Conservation (phyloP, 257 asterid genomes). For the Coffea eugenioides region DNA sequence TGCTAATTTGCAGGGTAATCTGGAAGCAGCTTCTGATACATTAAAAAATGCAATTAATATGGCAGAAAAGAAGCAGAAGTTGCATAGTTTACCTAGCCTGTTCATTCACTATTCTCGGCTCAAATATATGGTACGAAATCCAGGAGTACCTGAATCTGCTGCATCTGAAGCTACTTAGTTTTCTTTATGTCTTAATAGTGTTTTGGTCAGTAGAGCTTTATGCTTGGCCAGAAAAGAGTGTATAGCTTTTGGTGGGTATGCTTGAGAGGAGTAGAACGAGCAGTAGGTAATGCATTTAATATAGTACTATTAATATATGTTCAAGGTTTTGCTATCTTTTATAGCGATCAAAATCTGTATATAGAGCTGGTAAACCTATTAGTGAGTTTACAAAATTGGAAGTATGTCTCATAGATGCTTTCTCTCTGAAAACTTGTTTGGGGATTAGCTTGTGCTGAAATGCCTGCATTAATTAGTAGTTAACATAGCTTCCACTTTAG, state of each 20-base stretch:
- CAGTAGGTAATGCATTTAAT: not conserved
- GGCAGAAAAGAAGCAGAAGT: slow-evolving; percentile 53
- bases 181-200: not conserved
- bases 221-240: slow-evolving; percentile 1
- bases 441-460: not conserved
- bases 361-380: not conserved
- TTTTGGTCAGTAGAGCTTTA: slow-evolving; percentile 1
- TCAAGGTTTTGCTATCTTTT: not conserved
- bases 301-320: not conserved
- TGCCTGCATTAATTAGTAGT: not conserved
- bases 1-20: slow-evolving; percentile 68
- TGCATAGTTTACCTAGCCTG: slow-evolving; percentile 54
- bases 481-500: not conserved
- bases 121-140: slow-evolving; percentile 59
- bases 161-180: slow-evolving; percentile 12
- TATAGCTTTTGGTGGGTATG: not conserved
- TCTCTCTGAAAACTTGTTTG: not conserved
- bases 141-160: slow-evolving; percentile 5
- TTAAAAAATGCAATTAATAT: slow-evolving; percentile 60
- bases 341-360: not conserved
- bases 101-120: slow-evolving; percentile 57
- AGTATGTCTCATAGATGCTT: not conserved
- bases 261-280: not conserved
- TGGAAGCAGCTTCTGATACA: slow-evolving; percentile 57
- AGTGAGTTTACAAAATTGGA: not conserved